These are phyloP conservation scores for Candida silvatica DNA, from an alignment of 805 yeast species.

Conservation along the genomic window DNA sequence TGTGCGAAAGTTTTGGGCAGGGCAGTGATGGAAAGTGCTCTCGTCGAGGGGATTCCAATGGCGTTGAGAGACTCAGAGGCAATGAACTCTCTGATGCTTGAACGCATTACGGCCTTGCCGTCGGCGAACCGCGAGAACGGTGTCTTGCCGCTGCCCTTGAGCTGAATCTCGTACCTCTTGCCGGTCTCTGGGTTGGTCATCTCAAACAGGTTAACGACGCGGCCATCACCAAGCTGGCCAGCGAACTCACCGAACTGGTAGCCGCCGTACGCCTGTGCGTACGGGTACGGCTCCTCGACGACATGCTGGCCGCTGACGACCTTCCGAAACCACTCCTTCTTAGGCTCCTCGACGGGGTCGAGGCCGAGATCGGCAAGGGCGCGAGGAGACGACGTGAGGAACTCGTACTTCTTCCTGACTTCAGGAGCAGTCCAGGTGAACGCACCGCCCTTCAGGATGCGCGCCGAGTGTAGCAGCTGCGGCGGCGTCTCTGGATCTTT, in stretches of 20 bases:
- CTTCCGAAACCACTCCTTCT: constrained; percentile 29
- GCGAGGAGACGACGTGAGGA: constrained; percentile 46
- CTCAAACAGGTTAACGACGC: constrained; percentile 79
- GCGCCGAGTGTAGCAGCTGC: constrained; percentile 38
- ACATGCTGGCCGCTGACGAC: constrained; percentile 53
- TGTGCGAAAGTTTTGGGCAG: constrained; percentile 74
- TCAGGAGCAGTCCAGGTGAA: constrained; percentile 73
- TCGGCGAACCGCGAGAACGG: constrained; percentile 94
- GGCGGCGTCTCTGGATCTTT: constrained; percentile 19
- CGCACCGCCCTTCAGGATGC: constrained; percentile 50
- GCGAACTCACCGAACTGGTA: constrained; percentile 96
- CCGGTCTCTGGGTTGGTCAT: constrained; percentile 36
- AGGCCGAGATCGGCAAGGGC: constrained; percentile 62
- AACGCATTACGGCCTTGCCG: constrained; percentile 87
- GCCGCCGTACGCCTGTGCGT: constrained; percentile 90
- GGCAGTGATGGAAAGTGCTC: constrained; percentile 67
- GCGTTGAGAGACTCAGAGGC: constrained; percentile 75
- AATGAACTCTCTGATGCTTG: constrained; percentile 81
- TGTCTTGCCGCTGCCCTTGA: constrained; percentile 89
- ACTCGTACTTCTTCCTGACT: constrained; percentile 38
- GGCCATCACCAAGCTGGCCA: constrained; percentile 94
- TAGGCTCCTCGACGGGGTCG: constrained; percentile 27
- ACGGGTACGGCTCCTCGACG: constrained; percentile 50
- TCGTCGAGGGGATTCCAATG: constrained; percentile 77
- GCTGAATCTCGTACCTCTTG: constrained; percentile 54